Evolutionary conservation across 768 basidiomycete species (phyloP).

Genomic region (Cyclocybe cylindracea): DNA sequence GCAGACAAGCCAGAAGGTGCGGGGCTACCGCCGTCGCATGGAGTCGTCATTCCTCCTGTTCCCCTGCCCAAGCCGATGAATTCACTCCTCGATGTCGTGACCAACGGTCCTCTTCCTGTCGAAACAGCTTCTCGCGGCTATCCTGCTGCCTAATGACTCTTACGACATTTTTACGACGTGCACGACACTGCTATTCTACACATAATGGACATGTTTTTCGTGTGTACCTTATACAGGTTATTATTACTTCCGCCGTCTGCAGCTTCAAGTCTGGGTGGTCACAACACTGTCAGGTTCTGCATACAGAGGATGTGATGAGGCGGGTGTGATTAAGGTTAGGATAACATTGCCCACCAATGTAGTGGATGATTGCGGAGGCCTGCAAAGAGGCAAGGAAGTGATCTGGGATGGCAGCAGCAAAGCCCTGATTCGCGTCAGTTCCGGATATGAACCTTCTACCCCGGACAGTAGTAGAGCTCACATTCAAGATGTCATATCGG

Average conservation of each 20-base stretch:
- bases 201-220: too few relatives aligned
- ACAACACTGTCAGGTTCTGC: conserved; percentile 45
- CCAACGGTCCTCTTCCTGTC: too few relatives aligned
- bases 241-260: too few relatives aligned
- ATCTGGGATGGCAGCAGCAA: conserved; percentile 28
- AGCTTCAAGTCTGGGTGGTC: conserved; percentile 30
- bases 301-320: neutral
- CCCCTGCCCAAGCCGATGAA: too few relatives aligned
- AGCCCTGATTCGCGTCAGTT: conserved; percentile 19
- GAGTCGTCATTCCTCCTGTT: too few relatives aligned
- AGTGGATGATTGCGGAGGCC: conserved; percentile 37
- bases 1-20: neutral
- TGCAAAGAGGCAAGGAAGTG: conserved; percentile 31
- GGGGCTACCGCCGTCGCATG: too few relatives aligned
- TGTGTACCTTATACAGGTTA: too few relatives aligned
- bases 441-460: neutral
- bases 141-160: too few relatives aligned
- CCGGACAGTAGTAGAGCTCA: conserved; percentile 12
- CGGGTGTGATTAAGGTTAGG: neutral
- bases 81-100: too few relatives aligned
- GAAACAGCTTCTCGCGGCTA: too few relatives aligned
- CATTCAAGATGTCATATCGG: conserved; percentile 42
- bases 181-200: too few relatives aligned
- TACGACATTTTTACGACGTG: too few relatives aligned
- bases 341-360: conserved; percentile 40